phyloP scores from a whole-genome alignment of 1,284 basidiomycete species.

The Schizophyllum amplum region DNA sequence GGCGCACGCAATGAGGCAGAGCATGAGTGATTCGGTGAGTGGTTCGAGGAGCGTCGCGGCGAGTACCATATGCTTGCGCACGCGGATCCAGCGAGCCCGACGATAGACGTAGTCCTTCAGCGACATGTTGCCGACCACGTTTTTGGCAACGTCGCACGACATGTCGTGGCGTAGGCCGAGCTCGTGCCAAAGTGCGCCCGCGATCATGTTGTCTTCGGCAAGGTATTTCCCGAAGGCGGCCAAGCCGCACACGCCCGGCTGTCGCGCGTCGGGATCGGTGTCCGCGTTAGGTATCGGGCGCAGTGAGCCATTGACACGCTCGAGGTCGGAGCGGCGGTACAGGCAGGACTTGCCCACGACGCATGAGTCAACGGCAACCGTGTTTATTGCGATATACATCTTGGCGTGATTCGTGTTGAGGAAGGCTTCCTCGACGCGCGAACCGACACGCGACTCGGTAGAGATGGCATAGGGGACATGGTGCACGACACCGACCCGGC shows the following conservation, averaged over 20 bases:
- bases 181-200: slow-evolving; percentile 84
- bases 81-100: slow-evolving; percentile 89
- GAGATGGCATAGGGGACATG: slow-evolving; percentile 91
- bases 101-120: slow-evolving; percentile 77
- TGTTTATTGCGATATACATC: slow-evolving; percentile 97
- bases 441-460: slow-evolving; percentile 61
- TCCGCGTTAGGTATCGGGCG: slow-evolving; percentile 30
- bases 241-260: slow-evolving; percentile 45
- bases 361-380: slow-evolving; percentile 84
- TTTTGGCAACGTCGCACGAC: slow-evolving; percentile 81
- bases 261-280: slow-evolving; percentile 17
- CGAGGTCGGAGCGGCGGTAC: slow-evolving; percentile 85
- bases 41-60: slow-evolving; percentile 82
- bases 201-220: slow-evolving; percentile 97
- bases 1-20: slow-evolving; percentile 55
- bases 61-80: slow-evolving; percentile 86
- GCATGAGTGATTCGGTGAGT: slow-evolving; percentile 77
- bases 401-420: slow-evolving; percentile 97
- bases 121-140: slow-evolving; percentile 83
- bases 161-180: slow-evolving; percentile 79
- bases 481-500: slow-evolving; percentile 81
- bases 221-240: slow-evolving; percentile 79
- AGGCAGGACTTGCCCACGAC: slow-evolving; percentile 97
- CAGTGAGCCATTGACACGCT: slow-evolving; percentile 56
- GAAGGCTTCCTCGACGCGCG: slow-evolving; percentile 88